A percentile compares a stretch with the other conserved stretches of the same genome.
Conservation (phyloP, 1,139 yeast genomes). For the Yamadazyma diospyri region DNA sequence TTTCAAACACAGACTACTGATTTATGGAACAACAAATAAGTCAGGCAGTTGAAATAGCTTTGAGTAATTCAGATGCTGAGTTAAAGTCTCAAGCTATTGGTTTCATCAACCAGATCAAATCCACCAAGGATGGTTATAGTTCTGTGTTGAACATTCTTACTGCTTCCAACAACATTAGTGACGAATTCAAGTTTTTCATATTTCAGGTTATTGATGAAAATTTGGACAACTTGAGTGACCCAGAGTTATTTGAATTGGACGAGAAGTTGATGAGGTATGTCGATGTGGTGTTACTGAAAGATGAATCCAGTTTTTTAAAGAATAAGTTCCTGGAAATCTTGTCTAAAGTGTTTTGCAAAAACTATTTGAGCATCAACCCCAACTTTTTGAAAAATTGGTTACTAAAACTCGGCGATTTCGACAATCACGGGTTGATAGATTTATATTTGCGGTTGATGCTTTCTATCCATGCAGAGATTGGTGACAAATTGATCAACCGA, state of each 20-base stretch:
- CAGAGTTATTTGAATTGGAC: constrained; percentile 46
- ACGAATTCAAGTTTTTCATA: constrained; percentile 68
- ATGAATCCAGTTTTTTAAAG: constrained; percentile 62
- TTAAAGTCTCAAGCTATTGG: constrained; percentile 82
- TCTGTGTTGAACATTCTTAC: constrained; percentile 63
- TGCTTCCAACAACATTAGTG: constrained; percentile 25
- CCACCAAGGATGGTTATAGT: constrained; percentile 76
- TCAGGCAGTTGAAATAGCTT: constrained; percentile 90
- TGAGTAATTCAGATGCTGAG: constrained; percentile 64
- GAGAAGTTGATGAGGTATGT: constrained; percentile 37
- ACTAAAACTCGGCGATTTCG: constrained; percentile 25
- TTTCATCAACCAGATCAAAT: constrained; percentile 71
- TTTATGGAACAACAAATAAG: constrained; percentile 43
- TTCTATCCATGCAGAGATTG: constrained; percentile 85
- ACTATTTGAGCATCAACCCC: constrained; percentile 63
- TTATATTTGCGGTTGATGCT: constrained; percentile 71
- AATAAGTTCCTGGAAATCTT: constrained; percentile 78
- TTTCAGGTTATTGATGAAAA: constrained; percentile 77
- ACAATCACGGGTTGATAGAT: constrained; percentile 52
- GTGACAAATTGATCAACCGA: constrained; percentile 80
- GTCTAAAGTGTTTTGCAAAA: constrained; percentile 64
- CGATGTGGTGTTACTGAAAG: constrained; percentile 24
- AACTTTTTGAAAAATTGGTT: constrained; percentile 63
- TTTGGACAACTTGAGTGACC: constrained; percentile 45
- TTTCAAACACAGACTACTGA: not conserved